Percentiles rank a stretch among this genome's conserved stretches.
phyloP scores from a whole-genome alignment of 2,329 filamentous ascomycete species.

The Penicillium sp. region DNA sequence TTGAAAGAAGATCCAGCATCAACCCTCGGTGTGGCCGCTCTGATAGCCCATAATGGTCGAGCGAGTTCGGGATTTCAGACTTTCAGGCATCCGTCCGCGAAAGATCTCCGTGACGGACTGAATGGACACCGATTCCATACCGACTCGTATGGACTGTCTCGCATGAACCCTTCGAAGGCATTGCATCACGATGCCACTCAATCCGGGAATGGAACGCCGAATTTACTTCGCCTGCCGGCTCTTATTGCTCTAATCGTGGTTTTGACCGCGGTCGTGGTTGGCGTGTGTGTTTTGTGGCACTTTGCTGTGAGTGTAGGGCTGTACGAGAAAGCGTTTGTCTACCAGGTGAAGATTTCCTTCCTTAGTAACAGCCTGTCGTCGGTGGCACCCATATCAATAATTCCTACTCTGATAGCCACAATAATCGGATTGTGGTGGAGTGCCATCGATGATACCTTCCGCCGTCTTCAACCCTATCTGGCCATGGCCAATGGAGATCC shows the following conservation, averaged over 20 bases:
- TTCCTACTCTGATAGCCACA: slow-evolving; percentile 19
- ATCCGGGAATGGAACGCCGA: slow-evolving; percentile 18
- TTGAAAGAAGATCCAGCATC: slow-evolving; percentile 14
- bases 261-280: slow-evolving; percentile 7
- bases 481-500: slow-evolving; percentile 11
- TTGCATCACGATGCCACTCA: not conserved
- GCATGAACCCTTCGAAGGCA: not conserved
- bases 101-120: slow-evolving; percentile 10
- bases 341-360: slow-evolving; percentile 12
- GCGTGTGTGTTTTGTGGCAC: slow-evolving; percentile 15
- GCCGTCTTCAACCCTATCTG: slow-evolving; percentile 17
- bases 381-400: slow-evolving; percentile 18
- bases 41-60: slow-evolving; percentile 7
- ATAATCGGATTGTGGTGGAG: slow-evolving; percentile 23
- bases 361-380: slow-evolving; percentile 11
- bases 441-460: slow-evolving; percentile 21
- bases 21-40: slow-evolving; percentile 3
- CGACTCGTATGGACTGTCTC: slow-evolving; percentile 7
- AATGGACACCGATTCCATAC: slow-evolving; percentile 8
- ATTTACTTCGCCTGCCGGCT: slow-evolving; percentile 14
- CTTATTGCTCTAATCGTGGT: slow-evolving; percentile 4
- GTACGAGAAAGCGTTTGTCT: slow-evolving; percentile 21
- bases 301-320: slow-evolving; percentile 6
- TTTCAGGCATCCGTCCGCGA: slow-evolving; percentile 11
- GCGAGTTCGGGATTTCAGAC: slow-evolving; percentile 4